phyloP scores from a whole-genome alignment of 331 rosid genomes.

The Malus hybrid region DNA sequence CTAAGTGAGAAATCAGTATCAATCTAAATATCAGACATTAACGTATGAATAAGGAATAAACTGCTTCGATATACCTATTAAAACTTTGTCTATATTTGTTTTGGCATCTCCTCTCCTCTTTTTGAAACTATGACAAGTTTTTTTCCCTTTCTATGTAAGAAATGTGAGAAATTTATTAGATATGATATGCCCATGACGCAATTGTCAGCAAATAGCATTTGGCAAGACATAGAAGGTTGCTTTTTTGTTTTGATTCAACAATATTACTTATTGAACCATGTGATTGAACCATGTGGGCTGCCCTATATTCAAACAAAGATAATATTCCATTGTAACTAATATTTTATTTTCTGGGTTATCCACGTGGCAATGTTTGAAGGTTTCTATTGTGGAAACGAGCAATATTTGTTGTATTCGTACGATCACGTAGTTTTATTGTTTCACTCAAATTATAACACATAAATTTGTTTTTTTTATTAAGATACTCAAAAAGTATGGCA shows the following conservation, averaged over 20 bases:
- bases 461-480: neutral
- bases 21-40: too few relatives aligned
- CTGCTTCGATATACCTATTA: too few relatives aligned
- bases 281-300: neutral
- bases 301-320: neutral
- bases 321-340: neutral
- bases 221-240: neutral
- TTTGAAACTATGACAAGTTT: neutral
- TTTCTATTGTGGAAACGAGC: too few relatives aligned
- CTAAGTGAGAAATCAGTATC: too few relatives aligned
- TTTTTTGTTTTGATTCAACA: neutral
- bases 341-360: neutral
- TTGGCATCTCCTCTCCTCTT: neutral
- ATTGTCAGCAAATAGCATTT: neutral
- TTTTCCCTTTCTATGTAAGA: neutral
- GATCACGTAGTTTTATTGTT: neutral
- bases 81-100: too few relatives aligned
- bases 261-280: neutral
- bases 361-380: too few relatives aligned
- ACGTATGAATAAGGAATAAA: too few relatives aligned
- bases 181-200: neutral
- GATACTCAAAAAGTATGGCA: too few relatives aligned
- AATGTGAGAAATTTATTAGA: too few relatives aligned
- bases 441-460: too few relatives aligned
- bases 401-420: too few relatives aligned